phyloP scores from a whole-genome alignment of 1,284 basidiomycete species.

The Rhodotorula sp. region DNA sequence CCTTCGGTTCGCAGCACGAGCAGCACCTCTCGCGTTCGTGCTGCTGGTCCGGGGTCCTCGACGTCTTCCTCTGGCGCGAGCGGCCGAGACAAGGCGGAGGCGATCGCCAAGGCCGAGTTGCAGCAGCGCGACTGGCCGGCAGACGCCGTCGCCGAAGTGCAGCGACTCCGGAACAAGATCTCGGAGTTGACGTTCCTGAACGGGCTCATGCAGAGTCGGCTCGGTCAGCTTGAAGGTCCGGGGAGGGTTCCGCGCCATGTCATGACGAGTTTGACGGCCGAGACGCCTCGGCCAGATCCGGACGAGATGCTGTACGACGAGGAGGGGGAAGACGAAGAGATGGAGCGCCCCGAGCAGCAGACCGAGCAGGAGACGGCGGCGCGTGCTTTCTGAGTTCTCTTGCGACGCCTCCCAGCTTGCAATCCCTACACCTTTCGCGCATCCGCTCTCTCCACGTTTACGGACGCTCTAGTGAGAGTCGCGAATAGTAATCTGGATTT shows the following conservation, averaged over 20 bases:
- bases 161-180: constrained; percentile 39
- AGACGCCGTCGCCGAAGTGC: constrained; percentile 37
- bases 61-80: constrained; percentile 7
- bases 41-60: constrained; percentile 5
- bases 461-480: not conserved
- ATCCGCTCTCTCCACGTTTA: not conserved
- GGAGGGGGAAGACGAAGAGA: constrained; percentile 25
- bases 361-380: constrained; percentile 13
- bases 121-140: constrained; percentile 20
- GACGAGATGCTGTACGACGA: constrained; percentile 15
- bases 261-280: constrained; percentile 35
- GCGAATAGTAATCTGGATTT: not conserved
- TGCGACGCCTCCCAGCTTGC: too few relatives aligned
- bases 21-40: constrained; percentile 16
- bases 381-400: not conserved
- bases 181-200: constrained; percentile 46
- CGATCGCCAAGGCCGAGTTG: constrained; percentile 1
- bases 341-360: constrained; percentile 10
- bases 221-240: constrained; percentile 41
- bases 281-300: constrained; percentile 33
- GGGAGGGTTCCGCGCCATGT: constrained; percentile 24
- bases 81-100: constrained; percentile 1
- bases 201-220: constrained; percentile 41
- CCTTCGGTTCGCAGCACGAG: constrained; percentile 10
- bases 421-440: not conserved